A percentile compares a stretch with the other conserved stretches of the same genome.
phyloP scores from a whole-genome alignment of 192 early-diverging fungal genomes.

The Funneliformis geosporum region DNA sequence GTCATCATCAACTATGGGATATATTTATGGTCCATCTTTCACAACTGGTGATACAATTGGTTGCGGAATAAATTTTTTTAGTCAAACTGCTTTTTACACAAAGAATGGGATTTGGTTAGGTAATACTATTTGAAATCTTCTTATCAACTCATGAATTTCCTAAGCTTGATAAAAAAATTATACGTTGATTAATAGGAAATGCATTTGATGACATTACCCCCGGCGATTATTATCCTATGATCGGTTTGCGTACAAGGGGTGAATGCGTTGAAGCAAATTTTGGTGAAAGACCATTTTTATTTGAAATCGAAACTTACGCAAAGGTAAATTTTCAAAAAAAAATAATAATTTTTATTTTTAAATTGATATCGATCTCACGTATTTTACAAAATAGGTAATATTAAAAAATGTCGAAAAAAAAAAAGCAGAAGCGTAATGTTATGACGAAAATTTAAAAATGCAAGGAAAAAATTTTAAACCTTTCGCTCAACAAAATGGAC shows the following conservation, averaged over 20 bases:
- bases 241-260: neutral
- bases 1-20: constrained; percentile 57
- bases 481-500: too few relatives aligned
- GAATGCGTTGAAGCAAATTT: neutral
- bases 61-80: constrained; percentile 78
- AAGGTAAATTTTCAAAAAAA: neutral
- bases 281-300: neutral
- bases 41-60: constrained; percentile 88
- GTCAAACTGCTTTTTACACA: constrained; percentile 76
- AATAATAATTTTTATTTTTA: too few relatives aligned
- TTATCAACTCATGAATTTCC: neutral
- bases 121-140: constrained; percentile 15
- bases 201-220: neutral
- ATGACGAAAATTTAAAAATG: too few relatives aligned
- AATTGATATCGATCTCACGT: too few relatives aligned
- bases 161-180: too few relatives aligned
- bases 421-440: too few relatives aligned
- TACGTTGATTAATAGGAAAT: neutral
- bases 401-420: too few relatives aligned
- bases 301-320: neutral
- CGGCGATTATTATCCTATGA: neutral
- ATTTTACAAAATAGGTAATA: too few relatives aligned
- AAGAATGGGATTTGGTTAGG: constrained; percentile 78
- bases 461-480: too few relatives aligned
- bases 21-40: constrained; percentile 76